Base-by-base conservation (phyloP, 495 filamentous ascomycete species). In the Lasiosphaeria ovina region DNA sequence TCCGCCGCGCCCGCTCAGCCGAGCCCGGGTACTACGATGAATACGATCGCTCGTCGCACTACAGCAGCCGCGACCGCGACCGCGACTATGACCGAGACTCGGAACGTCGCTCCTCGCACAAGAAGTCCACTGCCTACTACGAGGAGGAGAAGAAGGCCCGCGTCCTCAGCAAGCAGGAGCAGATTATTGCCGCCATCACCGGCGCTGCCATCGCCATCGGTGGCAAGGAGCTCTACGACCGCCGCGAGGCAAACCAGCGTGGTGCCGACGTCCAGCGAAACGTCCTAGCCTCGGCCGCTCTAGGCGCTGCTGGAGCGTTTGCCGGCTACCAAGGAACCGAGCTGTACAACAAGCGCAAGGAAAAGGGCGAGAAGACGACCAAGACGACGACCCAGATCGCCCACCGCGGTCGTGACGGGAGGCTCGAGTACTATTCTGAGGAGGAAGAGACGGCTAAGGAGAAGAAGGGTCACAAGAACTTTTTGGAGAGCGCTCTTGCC, bases 401-500 rank as follows among this genome's bases (percentile, higher is more conserved):
- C 31, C 76, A 80, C 54, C 70, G 71, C 16, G 77, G 72, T 33
- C 74, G 75, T 33, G 72, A 80, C 45, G 79, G 79, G 34, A 72
- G 69, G 32, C 62, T 76, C 3, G 80, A 79, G 57, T 81, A 83
- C 68, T 81, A 78, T 60, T 76, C 76, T 8, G 79, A 80, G 59
- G 83, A 85, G 63, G 85, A 76, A 34, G 74, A 72, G 70, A 81
- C 71, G 55, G 65, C 69, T 55, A 78, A 76, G 67, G 73, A 74
- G 47, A 77, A 76, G 66, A 81, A 80, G 70, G 71, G 78, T 24
- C 71, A 86, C 71, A 93, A 91, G 74, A 91, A 89, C 51, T 75
- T 90, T 56, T 81, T 89, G 50, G 88, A 92, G 70, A 83, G 84
- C 64, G 88, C 87, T 8, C 74, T 91, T 4, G 85, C 81, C 52